phyloP scores from a whole-genome alignment of 768 basidiomycete genomes.

The Suillus cothurnatus region DNA sequence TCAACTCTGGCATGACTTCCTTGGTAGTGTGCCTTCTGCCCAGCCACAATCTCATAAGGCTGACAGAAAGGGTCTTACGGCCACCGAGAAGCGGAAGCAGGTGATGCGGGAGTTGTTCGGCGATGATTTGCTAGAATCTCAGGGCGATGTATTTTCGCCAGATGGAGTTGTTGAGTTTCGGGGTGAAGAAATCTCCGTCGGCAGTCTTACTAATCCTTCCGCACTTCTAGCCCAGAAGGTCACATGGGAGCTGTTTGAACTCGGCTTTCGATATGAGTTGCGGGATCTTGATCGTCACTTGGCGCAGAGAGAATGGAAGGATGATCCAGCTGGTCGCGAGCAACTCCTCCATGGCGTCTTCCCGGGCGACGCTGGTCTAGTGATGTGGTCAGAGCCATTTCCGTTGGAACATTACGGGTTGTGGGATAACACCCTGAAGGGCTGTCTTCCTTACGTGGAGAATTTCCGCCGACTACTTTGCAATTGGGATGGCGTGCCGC shows the following conservation, averaged over 20 bases:
- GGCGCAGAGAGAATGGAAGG: neutral
- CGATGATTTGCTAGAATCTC: neutral
- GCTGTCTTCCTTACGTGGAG: constrained; percentile 3
- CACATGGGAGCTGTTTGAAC: constrained; percentile 24
- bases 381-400: constrained; percentile 7
- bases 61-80: neutral
- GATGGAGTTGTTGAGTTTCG: constrained; percentile 2
- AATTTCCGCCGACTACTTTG: constrained; percentile 6
- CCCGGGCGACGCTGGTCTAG: constrained; percentile 5
- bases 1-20: constrained; percentile 4
- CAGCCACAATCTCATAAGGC: neutral
- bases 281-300: constrained; percentile 15
- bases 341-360: constrained; percentile 7
- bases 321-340: neutral
- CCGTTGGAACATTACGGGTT: neutral
- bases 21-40: neutral
- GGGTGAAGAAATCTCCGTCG: neutral
- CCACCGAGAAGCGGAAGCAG: neutral
- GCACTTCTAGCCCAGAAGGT: constrained; percentile 7
- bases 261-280: constrained; percentile 23
- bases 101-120: constrained; percentile 9
- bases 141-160: neutral
- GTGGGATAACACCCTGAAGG: neutral
- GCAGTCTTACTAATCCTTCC: constrained; percentile 2
- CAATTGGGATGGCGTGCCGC: neutral